Evolutionary conservation across 1,284 basidiomycete genomes (phyloP).

Genomic region (Pseudozyma tsukubaensis): DNA sequence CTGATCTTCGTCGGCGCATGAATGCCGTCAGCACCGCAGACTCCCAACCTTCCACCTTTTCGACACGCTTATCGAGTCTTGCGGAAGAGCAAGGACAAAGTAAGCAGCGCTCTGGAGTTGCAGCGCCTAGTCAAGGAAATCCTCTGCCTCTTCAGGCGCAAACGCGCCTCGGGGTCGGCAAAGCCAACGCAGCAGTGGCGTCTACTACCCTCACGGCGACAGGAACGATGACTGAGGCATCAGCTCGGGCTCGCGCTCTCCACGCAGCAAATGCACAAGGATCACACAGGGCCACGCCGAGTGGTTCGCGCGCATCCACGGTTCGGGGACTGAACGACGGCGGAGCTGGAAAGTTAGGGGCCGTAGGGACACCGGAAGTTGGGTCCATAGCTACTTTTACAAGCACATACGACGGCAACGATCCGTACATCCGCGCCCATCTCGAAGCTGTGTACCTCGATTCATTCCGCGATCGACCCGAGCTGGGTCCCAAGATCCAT

Average conservation of each 20-base stretch:
- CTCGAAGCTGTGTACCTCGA: constrained; percentile 59
- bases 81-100: constrained; percentile 31
- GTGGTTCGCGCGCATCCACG: constrained; percentile 44
- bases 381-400: constrained; percentile 32
- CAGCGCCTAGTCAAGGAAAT: constrained; percentile 5
- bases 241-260: constrained; percentile 35
- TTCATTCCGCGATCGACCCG: constrained; percentile 53
- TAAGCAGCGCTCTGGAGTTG: constrained; percentile 6
- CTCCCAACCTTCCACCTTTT: constrained; percentile 32
- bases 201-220: constrained; percentile 44
- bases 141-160: constrained; percentile 37
- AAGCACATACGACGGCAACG: constrained; percentile 63
- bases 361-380: constrained; percentile 12
- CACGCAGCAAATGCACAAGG: constrained; percentile 27
- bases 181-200: constrained; percentile 51
- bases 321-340: constrained; percentile 17
- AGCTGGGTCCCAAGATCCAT: constrained; percentile 42
- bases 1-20: constrained; percentile 51
- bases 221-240: constrained; percentile 55
- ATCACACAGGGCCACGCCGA: constrained; percentile 38
- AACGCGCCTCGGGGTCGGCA: constrained; percentile 47
- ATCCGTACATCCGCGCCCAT: constrained; percentile 65
- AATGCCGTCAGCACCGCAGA: constrained; percentile 18
- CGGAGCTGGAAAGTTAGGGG: constrained; percentile 16
- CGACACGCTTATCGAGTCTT: constrained; percentile 35